Evolutionary conservation across 2,329 filamentous ascomycete genomes (phyloP), one percentile per base, ranked within the genome.

Genomic region (Grosmannia serpens): DNA sequence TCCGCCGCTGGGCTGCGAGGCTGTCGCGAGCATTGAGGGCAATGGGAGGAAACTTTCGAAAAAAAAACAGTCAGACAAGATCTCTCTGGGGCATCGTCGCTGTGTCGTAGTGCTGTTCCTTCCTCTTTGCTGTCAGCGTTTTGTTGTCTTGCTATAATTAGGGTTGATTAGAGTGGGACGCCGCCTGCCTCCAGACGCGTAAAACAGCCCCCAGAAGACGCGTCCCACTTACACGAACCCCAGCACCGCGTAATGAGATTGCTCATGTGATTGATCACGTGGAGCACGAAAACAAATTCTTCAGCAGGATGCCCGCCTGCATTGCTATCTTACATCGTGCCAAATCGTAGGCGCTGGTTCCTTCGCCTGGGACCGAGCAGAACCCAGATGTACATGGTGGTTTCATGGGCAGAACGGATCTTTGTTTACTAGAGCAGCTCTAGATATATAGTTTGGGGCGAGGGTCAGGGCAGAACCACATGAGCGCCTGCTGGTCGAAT

Each of bases 221-320:
- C 60, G 60, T 61, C 58, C 57, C 55, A 58, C 53, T 61, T 61
- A 58, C 57, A 61, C 55, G 47, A 50, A 44, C 41, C 15, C 38
- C 5, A 41, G 31, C 35, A 38, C 13, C 56, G 29, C 41, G 27
- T 50, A 17, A 38, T 15, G 35, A 15, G 38, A 15, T 4, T 11
- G 13, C 13, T 49, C 54, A 56, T 29, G 54, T 54, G 53, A n/a
- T 20, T 13, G 3, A 4, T 13, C 35, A 44, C 35, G 24, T 44
- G 35, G n/a, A 13, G 8, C 20, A 5, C 7, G 9, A 11, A 51
- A n/a, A n/a, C 41, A 44, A 15, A 41, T 33, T 33, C 31, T 5
- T 33, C n/a, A n/a, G n/a, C n/a, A n/a, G n/a, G n/a, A n/a, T n/a
- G n/a, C n/a, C n/a, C n/a, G n/a, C n/a, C n/a, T n/a, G n/a, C n/a